These are phyloP conservation scores for Chalciporus pseudorubinellus DNA, from an alignment of 768 basidiomycete species.

Conservation along the genomic window DNA sequence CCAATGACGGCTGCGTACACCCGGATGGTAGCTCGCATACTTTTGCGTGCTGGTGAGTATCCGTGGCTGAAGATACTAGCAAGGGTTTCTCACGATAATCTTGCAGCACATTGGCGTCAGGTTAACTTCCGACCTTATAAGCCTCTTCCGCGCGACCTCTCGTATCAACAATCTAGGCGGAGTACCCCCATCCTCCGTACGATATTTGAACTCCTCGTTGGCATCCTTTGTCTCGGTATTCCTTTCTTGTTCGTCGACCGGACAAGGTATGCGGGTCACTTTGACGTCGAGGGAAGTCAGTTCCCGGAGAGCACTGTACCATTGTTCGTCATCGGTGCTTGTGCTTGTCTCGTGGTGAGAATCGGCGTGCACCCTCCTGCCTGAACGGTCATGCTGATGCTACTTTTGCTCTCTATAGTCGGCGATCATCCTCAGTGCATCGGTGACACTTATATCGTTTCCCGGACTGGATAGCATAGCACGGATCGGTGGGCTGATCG, in stretches of 20 bases:
- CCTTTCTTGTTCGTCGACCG: slow-evolving; percentile 73
- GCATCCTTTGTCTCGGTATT: slow-evolving; percentile 70
- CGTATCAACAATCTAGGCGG: slow-evolving; percentile 25
- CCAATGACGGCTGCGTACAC: slow-evolving; percentile 47
- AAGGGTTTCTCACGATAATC: slow-evolving; percentile 1
- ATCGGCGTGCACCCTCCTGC: background rate
- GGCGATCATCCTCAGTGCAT: slow-evolving; percentile 76
- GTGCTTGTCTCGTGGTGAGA: slow-evolving; percentile 63
- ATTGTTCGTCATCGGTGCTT: slow-evolving; percentile 62
- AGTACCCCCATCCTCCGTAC: slow-evolving; percentile 45
- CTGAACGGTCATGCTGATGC: background rate
- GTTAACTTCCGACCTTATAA: slow-evolving; percentile 66
- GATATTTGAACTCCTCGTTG: slow-evolving; percentile 56
- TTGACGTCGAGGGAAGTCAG: slow-evolving; percentile 60
- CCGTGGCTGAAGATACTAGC: background rate
- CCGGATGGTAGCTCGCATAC: slow-evolving; percentile 64
- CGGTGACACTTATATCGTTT: slow-evolving; percentile 77
- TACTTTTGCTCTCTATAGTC: slow-evolving; percentile 44
- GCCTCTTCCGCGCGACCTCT: slow-evolving; percentile 56
- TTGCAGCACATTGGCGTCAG: slow-evolving; percentile 64
- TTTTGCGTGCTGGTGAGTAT: slow-evolving; percentile 62
- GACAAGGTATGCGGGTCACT: slow-evolving; percentile 40
- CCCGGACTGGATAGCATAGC: slow-evolving; percentile 67
- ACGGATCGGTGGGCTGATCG: slow-evolving; percentile 63
- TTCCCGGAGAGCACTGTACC: slow-evolving; percentile 46